Evolutionary conservation across 148 eudicot species (phyloP).

Genomic region (Cornus florida): DNA sequence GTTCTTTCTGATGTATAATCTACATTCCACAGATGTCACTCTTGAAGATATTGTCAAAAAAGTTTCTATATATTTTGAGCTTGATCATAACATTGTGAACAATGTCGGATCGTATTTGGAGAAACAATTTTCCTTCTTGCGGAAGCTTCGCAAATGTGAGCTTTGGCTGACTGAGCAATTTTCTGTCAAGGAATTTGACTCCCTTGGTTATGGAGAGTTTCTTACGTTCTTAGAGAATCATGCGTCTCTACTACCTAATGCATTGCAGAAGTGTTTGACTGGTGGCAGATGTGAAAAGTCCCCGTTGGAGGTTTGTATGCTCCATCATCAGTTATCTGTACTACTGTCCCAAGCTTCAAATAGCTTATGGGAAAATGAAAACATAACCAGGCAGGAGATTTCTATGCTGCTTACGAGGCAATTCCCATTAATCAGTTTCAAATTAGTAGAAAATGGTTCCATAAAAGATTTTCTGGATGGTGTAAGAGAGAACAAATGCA

Average conservation of each 20-base stretch:
- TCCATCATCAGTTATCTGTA: constrained; percentile 54
- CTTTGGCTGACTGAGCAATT: constrained; percentile 69
- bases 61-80: constrained; percentile 51
- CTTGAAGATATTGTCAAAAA: constrained; percentile 56
- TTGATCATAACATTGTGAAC: constrained; percentile 23
- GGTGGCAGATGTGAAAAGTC: constrained; percentile 31
- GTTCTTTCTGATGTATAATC: not conserved
- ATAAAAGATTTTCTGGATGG: constrained; percentile 28
- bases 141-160: constrained; percentile 65
- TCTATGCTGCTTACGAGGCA: constrained; percentile 63
- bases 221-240: constrained; percentile 53
- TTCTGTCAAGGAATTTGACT: constrained; percentile 62
- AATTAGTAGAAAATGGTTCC: constrained; percentile 35
- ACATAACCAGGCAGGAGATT: constrained; percentile 50
- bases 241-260: constrained; percentile 45
- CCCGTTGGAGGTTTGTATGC: constrained; percentile 62
- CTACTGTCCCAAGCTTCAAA: constrained; percentile 74
- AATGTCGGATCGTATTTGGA: constrained; percentile 35
- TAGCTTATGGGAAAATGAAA: constrained; percentile 51
- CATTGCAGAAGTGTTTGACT: constrained; percentile 40
- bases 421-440: constrained; percentile 67
- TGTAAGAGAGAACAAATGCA: constrained; percentile 36
- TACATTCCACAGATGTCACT: constrained; percentile 47
- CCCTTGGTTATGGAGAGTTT: constrained; percentile 84
- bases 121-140: constrained; percentile 35